Evolutionary conservation across 495 filamentous ascomycete genomes (phyloP).

Genomic region (Apodospora peruviana): DNA sequence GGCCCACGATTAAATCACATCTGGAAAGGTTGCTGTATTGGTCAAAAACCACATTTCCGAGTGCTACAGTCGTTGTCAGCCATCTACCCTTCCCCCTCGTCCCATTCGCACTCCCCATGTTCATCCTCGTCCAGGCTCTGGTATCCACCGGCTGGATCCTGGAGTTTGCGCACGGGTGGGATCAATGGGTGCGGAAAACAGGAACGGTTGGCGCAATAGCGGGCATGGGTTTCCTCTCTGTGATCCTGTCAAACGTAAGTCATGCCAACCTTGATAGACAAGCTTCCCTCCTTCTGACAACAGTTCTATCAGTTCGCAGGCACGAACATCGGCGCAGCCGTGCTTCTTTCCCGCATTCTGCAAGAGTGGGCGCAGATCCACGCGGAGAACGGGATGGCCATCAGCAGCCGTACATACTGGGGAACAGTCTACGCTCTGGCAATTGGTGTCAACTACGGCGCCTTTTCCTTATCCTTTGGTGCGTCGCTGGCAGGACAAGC

Average conservation of each 20-base stretch:
- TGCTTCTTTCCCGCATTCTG: constrained; percentile 61
- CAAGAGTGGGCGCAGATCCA: constrained; percentile 59
- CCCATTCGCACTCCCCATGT: constrained; percentile 63
- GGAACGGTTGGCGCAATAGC: constrained; percentile 57
- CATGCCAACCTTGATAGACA: background rate
- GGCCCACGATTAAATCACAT: constrained; percentile 44
- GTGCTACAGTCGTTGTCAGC: constrained; percentile 50
- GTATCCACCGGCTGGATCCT: constrained; percentile 65
- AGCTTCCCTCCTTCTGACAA: background rate
- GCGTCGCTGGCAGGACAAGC: constrained; percentile 60
- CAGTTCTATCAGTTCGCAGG: constrained; percentile 53
- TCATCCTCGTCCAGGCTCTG: constrained; percentile 60
- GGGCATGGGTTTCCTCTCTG: constrained; percentile 62
- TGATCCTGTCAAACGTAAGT: constrained; percentile 62
- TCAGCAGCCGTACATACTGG: constrained; percentile 58
- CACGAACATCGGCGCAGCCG: constrained; percentile 65
- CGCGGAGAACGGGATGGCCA: constrained; percentile 24
- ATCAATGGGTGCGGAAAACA: constrained; percentile 60
- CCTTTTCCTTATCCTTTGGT: constrained; percentile 60
- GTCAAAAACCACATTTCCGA: constrained; percentile 61
- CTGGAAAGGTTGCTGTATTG: constrained; percentile 40
- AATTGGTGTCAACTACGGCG: constrained; percentile 62
- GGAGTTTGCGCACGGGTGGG: constrained; percentile 62
- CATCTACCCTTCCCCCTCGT: constrained; percentile 59
- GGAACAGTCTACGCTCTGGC: constrained; percentile 64